These are phyloP conservation scores for Euphrasia arctica DNA, from an alignment of 305 asterid species.

Conservation along the genomic window DNA sequence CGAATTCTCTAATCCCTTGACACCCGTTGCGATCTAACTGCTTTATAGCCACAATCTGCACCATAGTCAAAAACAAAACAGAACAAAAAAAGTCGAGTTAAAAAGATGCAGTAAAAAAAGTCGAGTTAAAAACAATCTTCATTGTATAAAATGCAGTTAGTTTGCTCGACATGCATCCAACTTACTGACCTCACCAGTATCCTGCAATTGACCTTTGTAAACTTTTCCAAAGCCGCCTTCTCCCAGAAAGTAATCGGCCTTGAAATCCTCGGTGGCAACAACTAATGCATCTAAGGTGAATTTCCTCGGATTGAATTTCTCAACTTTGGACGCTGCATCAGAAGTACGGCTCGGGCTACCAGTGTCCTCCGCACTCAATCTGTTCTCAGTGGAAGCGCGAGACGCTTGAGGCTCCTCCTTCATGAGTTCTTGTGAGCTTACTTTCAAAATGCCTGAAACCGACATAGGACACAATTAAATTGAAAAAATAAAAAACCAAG, in stretches of 20 bases:
- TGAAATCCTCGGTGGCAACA: conserved; percentile 4
- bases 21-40: conserved; percentile 2
- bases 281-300: neutral
- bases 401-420: conserved; percentile 26
- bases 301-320: conserved; percentile 22
- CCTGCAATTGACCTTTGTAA: conserved; percentile 1
- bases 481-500: neutral
- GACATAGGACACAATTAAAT: conserved; percentile 3
- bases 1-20: conserved; percentile 9
- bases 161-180: neutral
- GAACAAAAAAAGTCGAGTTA: too few species aligned
- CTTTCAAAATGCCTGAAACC: conserved; percentile 21
- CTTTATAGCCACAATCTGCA: conserved; percentile 7
- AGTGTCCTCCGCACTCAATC: conserved; percentile 4
- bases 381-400: conserved; percentile 7
- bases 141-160: neutral
- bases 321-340: conserved; percentile 19
- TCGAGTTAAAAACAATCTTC: neutral
- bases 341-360: conserved; percentile 8
- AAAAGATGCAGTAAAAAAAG: neutral
- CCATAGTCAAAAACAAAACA: neutral
- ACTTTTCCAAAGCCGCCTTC: conserved; percentile 8
- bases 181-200: neutral
- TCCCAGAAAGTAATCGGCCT: conserved; percentile 2
- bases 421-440: conserved; percentile 19